Evolutionary conservation across 805 yeast species (phyloP).

Genomic region (Candida quercuum): DNA sequence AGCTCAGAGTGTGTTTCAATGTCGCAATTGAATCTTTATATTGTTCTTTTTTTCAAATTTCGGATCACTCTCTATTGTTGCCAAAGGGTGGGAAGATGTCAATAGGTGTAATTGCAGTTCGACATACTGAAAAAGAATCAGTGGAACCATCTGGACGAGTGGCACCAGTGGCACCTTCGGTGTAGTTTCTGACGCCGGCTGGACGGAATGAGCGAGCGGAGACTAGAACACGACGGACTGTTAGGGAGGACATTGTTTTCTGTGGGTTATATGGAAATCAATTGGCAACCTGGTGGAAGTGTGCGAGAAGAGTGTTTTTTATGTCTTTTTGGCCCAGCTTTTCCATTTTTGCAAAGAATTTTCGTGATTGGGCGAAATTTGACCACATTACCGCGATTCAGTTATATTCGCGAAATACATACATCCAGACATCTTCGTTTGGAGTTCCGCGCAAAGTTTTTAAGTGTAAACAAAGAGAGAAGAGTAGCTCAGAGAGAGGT

Average conservation of each 20-base stretch:
- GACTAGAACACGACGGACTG: conserved; percentile 34
- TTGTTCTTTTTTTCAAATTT: too few species aligned
- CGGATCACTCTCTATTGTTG: too few species aligned
- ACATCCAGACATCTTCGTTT: conserved; percentile 15
- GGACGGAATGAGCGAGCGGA: conserved; percentile 20
- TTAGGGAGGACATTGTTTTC: conserved; percentile 18
- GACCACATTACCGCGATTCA: not conserved
- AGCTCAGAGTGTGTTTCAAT: too few species aligned
- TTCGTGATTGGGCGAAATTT: conserved; percentile 13
- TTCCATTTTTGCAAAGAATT: conserved; percentile 1
- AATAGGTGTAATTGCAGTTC: too few species aligned
- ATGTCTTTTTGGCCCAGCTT: not conserved
- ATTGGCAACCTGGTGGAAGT: too few species aligned
- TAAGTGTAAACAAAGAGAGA: too few species aligned
- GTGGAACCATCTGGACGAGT: conserved; percentile 47
- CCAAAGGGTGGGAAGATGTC: too few species aligned
- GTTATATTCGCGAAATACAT: not conserved
- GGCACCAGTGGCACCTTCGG: conserved; percentile 61
- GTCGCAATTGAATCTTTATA: too few species aligned
- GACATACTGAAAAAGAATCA: conserved; percentile 55
- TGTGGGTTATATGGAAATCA: not conserved
- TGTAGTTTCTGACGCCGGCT: conserved; percentile 25
- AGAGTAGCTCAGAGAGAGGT: too few species aligned
- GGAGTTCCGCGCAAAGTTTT: too few species aligned
- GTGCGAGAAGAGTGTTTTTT: too few species aligned